These are phyloP conservation scores for Populus hybrid DNA, from an alignment of 441 rosid genomes.

Conservation along the genomic window DNA sequence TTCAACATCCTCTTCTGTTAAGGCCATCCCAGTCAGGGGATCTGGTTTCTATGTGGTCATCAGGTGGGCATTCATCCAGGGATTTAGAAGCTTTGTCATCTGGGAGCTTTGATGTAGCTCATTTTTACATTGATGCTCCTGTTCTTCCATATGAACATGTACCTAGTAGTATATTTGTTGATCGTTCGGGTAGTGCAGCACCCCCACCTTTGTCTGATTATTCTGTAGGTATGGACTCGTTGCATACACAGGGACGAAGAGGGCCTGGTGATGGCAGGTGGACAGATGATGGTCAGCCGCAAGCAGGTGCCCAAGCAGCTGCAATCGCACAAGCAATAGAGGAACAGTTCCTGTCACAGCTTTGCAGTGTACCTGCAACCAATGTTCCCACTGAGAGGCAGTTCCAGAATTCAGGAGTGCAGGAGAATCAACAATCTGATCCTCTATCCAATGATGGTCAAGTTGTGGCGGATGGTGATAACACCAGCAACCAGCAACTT, in stretches of 20 bases:
- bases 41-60: conserved; percentile 61
- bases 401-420: conserved; percentile 54
- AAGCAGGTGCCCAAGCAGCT: conserved; percentile 77
- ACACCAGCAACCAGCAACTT: conserved; percentile 44
- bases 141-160: conserved; percentile 78
- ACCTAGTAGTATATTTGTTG: conserved; percentile 65
- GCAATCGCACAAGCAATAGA: conserved; percentile 88
- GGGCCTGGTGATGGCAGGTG: conserved; percentile 89
- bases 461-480: conserved; percentile 44
- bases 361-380: conserved; percentile 51
- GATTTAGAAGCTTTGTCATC: conserved; percentile 72
- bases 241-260: conserved; percentile 70
- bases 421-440: conserved; percentile 53
- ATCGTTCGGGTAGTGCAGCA: conserved; percentile 62
- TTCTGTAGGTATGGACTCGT: conserved; percentile 76
- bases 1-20: conserved; percentile 90
- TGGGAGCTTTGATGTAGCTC: conserved; percentile 80
- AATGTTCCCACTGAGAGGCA: conserved; percentile 62
- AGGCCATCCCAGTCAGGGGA: conserved; percentile 82
- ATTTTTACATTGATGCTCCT: conserved; percentile 91
- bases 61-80: conserved; percentile 67
- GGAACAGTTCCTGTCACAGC: conserved; percentile 75
- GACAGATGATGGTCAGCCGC: conserved; percentile 98
- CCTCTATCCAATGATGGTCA: conserved; percentile 49
- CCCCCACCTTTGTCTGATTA: conserved; percentile 83